A percentile compares a stretch with the other conserved stretches of the same genome.
These are phyloP conservation scores for Xylaria sp. DNA, from an alignment of 2,329 filamentous ascomycete species.

Conservation along the genomic window DNA sequence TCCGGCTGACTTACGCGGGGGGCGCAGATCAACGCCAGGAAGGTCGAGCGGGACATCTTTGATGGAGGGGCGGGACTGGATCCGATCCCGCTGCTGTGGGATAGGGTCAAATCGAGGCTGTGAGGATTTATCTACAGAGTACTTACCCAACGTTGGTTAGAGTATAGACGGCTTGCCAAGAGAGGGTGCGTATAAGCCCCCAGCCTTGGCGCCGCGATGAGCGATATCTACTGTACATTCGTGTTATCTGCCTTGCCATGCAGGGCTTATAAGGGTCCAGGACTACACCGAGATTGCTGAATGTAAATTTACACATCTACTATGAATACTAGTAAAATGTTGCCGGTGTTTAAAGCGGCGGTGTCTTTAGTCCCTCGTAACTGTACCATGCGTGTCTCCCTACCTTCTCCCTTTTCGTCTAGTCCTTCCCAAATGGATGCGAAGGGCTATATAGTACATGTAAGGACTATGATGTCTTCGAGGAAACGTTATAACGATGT, in stretches of 20 bases:
- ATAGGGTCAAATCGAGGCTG: constrained; percentile 52
- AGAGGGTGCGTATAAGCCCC: background rate
- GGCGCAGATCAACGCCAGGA: constrained; percentile 76
- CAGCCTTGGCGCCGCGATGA: background rate
- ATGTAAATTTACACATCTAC: background rate
- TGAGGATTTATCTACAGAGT: constrained; percentile 34
- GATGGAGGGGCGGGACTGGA: constrained; percentile 74
- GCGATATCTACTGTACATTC: background rate
- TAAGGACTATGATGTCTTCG: too few species aligned
- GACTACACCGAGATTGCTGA: background rate
- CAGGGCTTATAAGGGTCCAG: background rate
- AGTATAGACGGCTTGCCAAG: background rate
- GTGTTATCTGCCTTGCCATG: background rate
- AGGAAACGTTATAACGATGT: too few species aligned
- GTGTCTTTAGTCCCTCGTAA: too few species aligned
- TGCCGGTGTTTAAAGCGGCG: too few species aligned
- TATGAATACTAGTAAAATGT: too few species aligned
- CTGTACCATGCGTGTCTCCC: too few species aligned
- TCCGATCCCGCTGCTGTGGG: constrained; percentile 52
- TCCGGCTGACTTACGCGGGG: constrained; percentile 12
- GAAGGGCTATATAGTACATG: too few species aligned
- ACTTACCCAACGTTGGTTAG: too few species aligned
- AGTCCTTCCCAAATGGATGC: too few species aligned
- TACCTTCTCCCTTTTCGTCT: too few species aligned
- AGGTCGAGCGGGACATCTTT: constrained; percentile 83